Conservation (phyloP, 805 yeast species). For the Kodamaea nitidulidarum region DNA sequence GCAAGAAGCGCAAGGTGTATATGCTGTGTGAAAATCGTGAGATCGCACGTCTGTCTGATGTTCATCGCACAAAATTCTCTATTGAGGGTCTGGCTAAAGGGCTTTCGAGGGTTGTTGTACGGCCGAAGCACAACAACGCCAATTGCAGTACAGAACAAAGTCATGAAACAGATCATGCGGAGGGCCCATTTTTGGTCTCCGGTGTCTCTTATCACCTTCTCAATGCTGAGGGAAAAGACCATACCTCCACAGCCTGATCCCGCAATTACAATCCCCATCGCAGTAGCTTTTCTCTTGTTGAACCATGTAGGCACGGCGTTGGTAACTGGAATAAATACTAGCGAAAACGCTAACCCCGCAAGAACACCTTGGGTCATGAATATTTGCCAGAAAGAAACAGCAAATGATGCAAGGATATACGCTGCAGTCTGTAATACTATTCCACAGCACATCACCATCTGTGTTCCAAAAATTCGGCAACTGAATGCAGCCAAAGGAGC, state of each 20-base stretch:
- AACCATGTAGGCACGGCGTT: constrained; percentile 51
- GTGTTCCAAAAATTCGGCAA: constrained; percentile 49
- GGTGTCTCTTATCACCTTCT: constrained; percentile 34
- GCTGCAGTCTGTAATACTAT: constrained; percentile 41
- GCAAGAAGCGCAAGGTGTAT: constrained; percentile 22
- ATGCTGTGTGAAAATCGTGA: constrained; percentile 27
- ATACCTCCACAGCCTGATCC: constrained; percentile 55
- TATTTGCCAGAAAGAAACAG: constrained; percentile 48
- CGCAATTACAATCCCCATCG: constrained; percentile 44
- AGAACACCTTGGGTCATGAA: constrained; percentile 50
- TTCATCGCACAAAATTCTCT: constrained; percentile 9
- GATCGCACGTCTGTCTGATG: constrained; percentile 20
- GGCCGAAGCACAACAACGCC: constrained; percentile 44
- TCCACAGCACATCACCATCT: constrained; percentile 44
- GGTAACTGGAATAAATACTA: constrained; percentile 42
- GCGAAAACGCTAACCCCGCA: constrained; percentile 44
- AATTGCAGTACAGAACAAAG: constrained; percentile 28
- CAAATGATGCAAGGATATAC: constrained; percentile 48
- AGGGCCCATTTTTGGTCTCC: constrained; percentile 45
- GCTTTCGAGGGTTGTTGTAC: constrained; percentile 31
- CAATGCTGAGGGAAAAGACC: constrained; percentile 41
- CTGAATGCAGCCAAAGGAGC: constrained; percentile 51
- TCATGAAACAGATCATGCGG: constrained; percentile 35
- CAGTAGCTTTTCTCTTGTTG: constrained; percentile 39
- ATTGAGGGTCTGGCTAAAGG: constrained; percentile 21